phyloP scores from a whole-genome alignment of 1,284 basidiomycete species.

The Pseudozyma thailandica region DNA sequence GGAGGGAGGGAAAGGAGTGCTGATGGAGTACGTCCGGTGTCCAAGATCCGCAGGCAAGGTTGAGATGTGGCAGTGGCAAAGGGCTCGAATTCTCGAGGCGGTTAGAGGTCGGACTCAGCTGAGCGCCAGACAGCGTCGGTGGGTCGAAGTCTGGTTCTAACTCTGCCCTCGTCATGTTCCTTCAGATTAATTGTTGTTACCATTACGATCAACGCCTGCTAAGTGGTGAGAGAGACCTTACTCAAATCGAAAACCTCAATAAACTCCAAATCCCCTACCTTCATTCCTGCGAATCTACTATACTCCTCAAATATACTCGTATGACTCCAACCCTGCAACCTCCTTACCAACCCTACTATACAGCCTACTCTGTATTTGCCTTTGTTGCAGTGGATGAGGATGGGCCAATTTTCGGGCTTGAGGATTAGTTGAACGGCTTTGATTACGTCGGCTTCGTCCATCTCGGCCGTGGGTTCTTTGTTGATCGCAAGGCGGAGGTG shows the following conservation, averaged over 20 bases:
- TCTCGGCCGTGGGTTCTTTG: slow-evolving; percentile 66
- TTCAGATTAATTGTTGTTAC: background rate
- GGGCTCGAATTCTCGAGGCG: slow-evolving; percentile 36
- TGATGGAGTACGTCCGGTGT: slow-evolving; percentile 22
- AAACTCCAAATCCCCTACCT: slow-evolving; percentile 63
- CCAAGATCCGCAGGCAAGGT: slow-evolving; percentile 18
- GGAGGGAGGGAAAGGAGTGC: background rate
- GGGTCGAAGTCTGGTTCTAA: slow-evolving; percentile 47
- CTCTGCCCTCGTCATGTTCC: background rate
- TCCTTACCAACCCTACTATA: slow-evolving; percentile 59
- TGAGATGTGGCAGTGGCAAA: slow-evolving; percentile 35
- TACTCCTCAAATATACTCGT: slow-evolving; percentile 67
- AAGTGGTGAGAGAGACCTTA: slow-evolving; percentile 14
- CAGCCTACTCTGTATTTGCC: slow-evolving; percentile 66
- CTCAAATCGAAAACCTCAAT: slow-evolving; percentile 61
- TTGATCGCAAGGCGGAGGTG: slow-evolving; percentile 63
- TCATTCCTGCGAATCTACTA: slow-evolving; percentile 60
- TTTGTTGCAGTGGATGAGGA: slow-evolving; percentile 67
- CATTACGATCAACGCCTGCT: background rate
- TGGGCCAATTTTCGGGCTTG: slow-evolving; percentile 56
- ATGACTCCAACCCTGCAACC: slow-evolving; percentile 66
- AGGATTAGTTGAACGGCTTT: slow-evolving; percentile 50
- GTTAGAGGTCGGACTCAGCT: slow-evolving; percentile 20
- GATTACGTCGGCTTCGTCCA: slow-evolving; percentile 60
- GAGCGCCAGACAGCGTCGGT: slow-evolving; percentile 2